Base-by-base conservation (phyloP, 1,284 basidiomycete genomes). In the Apiotrichum siamense region DNA sequence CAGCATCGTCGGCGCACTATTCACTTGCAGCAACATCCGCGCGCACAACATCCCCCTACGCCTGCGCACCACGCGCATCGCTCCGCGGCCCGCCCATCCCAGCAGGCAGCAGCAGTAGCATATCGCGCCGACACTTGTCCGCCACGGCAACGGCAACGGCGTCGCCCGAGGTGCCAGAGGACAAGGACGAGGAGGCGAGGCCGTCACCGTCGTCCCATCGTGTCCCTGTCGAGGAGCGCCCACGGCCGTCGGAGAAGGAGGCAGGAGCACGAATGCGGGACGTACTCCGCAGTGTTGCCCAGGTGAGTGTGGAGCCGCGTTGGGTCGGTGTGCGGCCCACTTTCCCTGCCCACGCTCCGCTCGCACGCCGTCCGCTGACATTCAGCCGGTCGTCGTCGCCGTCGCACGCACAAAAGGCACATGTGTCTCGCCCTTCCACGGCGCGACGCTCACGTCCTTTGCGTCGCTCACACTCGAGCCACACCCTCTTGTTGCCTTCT, bases 381-480 rank as follows among this genome's bases (percentile, higher is more conserved):
- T 18, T 4, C 54, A 75, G 72, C 72, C 72, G 7, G 73, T 75
- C 39, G 69, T 72, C n/a, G 57, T 73, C 18, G 70, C 69, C 13
- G 66, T 72, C 3, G 62, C 68, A 47, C 58, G 42, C 33, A 54
- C 55, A 27, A 26, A 27, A 27, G 36, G 31, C 12, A 23, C 38
- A 23, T 42, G 23, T 12, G 32, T 38, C n/a, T 51, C 55, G 25
- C 49, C 50, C 49, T 75, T 72, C 47, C 90, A 94, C 70, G 91
- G 91, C 57, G 88, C 89, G 36, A 94, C 91, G 0, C 78, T 96
- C 36, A 93, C 91, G 6, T 93, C 90, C 0, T 89, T 94, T 69
- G 84, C 88, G 24, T 90, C 88, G n/a, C 83, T 94, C 61, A 83
- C 90, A 1, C 81, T 96, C 76, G 82, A 88, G 61, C 91, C 91